A percentile compares a stretch with the other conserved stretches of the same genome.
phyloP scores from a whole-genome alignment of 352 stramenopile genomes.

The Phytophthora hybrid region DNA sequence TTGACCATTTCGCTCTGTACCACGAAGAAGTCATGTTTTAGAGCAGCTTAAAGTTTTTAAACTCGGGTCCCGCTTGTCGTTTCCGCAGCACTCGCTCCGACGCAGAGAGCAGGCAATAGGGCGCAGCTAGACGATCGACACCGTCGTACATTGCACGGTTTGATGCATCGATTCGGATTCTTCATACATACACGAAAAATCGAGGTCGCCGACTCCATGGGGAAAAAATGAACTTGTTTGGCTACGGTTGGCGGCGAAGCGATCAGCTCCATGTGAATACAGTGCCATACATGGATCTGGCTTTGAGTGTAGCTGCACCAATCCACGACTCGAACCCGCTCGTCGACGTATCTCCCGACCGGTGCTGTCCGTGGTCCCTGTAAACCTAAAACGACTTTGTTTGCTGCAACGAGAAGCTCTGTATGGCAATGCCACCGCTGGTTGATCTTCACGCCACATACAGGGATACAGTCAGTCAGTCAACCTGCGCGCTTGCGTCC shows the following conservation, averaged over 20 bases:
- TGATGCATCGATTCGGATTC: neutral
- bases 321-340: neutral
- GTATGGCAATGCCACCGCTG: too few species aligned
- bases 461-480: too few species aligned
- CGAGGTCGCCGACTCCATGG: neutral
- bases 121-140: slow-evolving; percentile 11
- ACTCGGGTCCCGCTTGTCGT: neutral
- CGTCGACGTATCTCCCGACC: neutral
- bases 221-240: neutral
- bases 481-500: neutral
- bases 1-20: neutral
- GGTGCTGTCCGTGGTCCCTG: too few species aligned
- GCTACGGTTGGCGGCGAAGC: neutral
- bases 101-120: neutral
- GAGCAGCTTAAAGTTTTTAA: too few species aligned
- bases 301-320: neutral
- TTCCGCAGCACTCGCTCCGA: neutral
- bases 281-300: neutral
- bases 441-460: too few species aligned
- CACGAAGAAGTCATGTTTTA: too few species aligned
- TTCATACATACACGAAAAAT: slow-evolving; percentile 6
- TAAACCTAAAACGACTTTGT: neutral
- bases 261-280: neutral
- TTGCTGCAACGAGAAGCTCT: neutral
- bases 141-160: neutral